Conservation (phyloP, 176 grass and related monocot genomes). For the Eragrostis curvula region DNA sequence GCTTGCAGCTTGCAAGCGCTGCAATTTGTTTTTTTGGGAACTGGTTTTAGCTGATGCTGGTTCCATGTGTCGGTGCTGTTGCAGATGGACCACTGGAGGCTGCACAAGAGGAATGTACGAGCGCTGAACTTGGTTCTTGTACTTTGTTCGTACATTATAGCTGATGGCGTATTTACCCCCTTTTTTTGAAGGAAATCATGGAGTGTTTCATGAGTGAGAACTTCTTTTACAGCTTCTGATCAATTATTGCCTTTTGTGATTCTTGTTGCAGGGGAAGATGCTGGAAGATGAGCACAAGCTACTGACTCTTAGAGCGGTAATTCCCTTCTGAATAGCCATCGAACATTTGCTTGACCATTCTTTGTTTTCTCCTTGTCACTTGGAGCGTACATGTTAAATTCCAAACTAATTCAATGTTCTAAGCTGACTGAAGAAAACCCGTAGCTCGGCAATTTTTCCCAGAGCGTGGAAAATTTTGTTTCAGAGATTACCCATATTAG, state of each 20-base stretch:
- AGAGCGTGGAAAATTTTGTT: background rate
- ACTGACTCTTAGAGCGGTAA: slow-evolving; percentile 73
- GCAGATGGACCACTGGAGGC: slow-evolving; percentile 87
- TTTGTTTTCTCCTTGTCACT: background rate
- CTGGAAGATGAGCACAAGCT: slow-evolving; percentile 88
- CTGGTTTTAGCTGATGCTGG: slow-evolving; percentile 7
- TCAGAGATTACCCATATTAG: background rate
- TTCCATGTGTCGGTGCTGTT: slow-evolving; percentile 17
- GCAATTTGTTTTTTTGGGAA: background rate
- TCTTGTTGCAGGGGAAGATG: slow-evolving; percentile 58
- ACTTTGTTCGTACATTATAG: background rate
- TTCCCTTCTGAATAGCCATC: slow-evolving; percentile 1
- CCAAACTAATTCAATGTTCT: background rate
- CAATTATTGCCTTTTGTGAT: slow-evolving; percentile 9
- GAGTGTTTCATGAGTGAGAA: background rate
- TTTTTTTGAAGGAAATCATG: background rate
- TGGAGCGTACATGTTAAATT: background rate
- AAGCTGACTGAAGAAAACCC: slow-evolving; percentile 6
- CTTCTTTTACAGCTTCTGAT: background rate
- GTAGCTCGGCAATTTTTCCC: background rate
- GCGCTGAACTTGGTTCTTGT: background rate
- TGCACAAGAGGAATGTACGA: slow-evolving; percentile 78
- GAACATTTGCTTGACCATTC: slow-evolving; percentile 22
- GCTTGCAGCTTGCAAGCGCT: background rate
- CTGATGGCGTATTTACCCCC: background rate